Conservation (phyloP, 306 rosid genomes). For the Acacia crassicarpa region DNA sequence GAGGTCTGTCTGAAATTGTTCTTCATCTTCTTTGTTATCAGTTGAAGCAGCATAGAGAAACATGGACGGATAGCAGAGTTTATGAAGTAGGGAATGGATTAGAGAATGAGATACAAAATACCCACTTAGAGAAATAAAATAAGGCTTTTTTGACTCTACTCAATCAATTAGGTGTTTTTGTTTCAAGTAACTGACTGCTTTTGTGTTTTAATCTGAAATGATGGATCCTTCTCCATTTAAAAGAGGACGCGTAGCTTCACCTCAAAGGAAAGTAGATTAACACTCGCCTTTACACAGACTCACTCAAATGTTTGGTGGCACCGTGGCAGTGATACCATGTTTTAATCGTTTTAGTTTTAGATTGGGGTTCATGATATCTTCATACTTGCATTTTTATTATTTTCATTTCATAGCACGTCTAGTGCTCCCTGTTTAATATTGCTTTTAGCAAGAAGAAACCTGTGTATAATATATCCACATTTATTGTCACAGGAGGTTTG, state of each 20-base stretch:
- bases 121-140: background rate
- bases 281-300: background rate
- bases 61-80: background rate
- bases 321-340: background rate
- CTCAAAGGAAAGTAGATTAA: background rate
- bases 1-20: background rate
- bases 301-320: background rate
- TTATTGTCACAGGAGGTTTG: slow-evolving; percentile 74
- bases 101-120: background rate
- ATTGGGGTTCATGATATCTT: slow-evolving; percentile 10
- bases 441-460: slow-evolving; percentile 16
- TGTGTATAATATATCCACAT: slow-evolving; percentile 15
- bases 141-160: background rate
- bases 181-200: background rate
- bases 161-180: background rate
- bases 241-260: background rate
- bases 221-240: background rate
- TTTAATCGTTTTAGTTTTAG: background rate
- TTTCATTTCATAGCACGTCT: slow-evolving; percentile 19
- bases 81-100: background rate
- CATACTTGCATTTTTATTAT: slow-evolving; percentile 13
- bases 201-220: background rate
- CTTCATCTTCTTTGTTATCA: background rate
- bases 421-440: slow-evolving; percentile 8
- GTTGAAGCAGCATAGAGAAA: background rate